phyloP scores from a whole-genome alignment of 441 rosid genomes.

The Sinapis alba region DNA sequence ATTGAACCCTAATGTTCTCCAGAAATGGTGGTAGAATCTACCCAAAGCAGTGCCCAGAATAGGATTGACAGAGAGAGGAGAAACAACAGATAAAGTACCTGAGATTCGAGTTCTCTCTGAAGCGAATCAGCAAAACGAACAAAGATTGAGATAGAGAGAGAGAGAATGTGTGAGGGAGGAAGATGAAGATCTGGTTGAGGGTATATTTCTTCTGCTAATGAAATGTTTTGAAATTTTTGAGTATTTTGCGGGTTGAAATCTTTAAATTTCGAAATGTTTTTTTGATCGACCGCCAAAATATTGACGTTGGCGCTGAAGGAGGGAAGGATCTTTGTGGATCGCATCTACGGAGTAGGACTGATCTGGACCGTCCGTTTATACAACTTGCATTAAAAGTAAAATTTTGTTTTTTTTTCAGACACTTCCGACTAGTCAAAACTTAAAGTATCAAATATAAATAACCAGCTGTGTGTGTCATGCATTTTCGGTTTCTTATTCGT shows the following conservation, averaged over 20 bases:
- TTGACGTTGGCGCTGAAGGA: conserved; percentile 1
- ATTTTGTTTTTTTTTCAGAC: neutral
- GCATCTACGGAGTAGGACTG: neutral
- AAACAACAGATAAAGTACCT: conserved; percentile 29
- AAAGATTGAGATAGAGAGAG: neutral
- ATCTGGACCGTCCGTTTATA: conserved; percentile 11
- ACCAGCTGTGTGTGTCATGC: neutral
- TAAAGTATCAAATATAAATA: neutral
- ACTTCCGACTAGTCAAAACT: neutral
- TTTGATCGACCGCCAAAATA: neutral
- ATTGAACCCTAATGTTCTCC: conserved; percentile 20
- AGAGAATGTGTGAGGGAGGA: neutral
- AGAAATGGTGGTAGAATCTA: neutral
- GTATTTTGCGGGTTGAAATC: conserved; percentile 4
- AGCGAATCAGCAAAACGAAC: neutral
- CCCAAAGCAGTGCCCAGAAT: neutral
- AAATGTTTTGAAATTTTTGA: conserved; percentile 3
- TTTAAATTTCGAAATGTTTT: conserved; percentile 23
- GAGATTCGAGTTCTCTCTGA: conserved; percentile 15
- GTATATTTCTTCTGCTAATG: neutral
- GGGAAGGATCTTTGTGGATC: neutral
- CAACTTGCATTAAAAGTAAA: neutral
- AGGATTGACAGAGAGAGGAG: neutral
- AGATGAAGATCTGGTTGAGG: conserved; percentile 18
- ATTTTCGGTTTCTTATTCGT: too few species aligned